phyloP scores from a whole-genome alignment of 768 basidiomycete species.

The Lactarius tabidus region DNA sequence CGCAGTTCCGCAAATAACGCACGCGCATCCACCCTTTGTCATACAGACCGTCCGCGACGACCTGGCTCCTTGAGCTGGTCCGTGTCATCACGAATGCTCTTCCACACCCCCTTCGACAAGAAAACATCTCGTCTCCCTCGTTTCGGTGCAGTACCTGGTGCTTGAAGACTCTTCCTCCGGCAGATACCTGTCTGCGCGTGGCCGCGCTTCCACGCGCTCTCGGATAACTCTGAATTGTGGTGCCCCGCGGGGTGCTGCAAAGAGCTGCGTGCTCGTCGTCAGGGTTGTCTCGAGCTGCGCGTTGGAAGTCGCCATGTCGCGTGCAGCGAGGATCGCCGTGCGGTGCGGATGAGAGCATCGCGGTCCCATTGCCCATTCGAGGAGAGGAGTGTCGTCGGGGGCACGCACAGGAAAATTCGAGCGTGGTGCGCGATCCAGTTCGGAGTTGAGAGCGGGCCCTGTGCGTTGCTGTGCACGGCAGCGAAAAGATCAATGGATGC shows the following conservation, averaged over 20 bases:
- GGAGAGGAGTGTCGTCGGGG: conserved; percentile 8
- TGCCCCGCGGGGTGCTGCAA: conserved; percentile 20
- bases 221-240: conserved; percentile 8
- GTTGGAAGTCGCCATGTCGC: conserved; percentile 18
- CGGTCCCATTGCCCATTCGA: not conserved
- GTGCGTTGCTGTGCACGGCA: conserved; percentile 3
- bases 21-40: conserved; percentile 1
- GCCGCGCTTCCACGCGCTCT: conserved; percentile 14
- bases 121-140: not conserved
- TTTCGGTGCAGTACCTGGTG: not conserved
- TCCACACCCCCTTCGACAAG: conserved; percentile 8
- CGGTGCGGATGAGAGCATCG: conserved; percentile 12
- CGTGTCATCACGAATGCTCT: conserved; percentile 1
- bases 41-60: conserved; percentile 12
- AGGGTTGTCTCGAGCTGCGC: conserved; percentile 8
- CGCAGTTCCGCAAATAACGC: conserved; percentile 11
- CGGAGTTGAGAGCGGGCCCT: conserved; percentile 22
- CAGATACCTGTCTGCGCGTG: not conserved
- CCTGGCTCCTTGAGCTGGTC: conserved; percentile 21
- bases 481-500: conserved; percentile 9
- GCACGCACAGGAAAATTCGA: conserved; percentile 10
- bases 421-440: not conserved
- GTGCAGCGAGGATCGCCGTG: conserved; percentile 4
- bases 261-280: conserved; percentile 23
- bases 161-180: not conserved